Evolutionary conservation across 345 rosid genomes (phyloP).

Genomic region (Erysimum cheiranthoides): DNA sequence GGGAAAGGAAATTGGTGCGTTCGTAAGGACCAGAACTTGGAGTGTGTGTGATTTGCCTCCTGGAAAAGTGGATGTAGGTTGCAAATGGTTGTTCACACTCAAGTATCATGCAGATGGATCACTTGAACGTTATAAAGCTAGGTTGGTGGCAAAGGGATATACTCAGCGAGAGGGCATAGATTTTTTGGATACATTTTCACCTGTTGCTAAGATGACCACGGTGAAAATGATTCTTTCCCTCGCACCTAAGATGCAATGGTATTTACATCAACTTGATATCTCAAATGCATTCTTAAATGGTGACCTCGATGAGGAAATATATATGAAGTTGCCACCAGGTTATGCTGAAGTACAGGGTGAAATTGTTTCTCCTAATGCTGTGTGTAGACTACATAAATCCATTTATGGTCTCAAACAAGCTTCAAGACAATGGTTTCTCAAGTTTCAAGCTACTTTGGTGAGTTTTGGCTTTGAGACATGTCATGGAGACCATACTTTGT

Average conservation of each 20-base stretch:
- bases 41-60: background rate
- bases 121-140: background rate
- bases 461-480: background rate
- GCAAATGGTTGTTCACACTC: background rate
- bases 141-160: background rate
- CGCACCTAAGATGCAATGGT: background rate
- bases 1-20: background rate
- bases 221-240: background rate
- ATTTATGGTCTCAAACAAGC: background rate
- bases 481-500: background rate
- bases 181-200: background rate
- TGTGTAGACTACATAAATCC: background rate
- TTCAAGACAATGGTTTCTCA: background rate
- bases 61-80: background rate
- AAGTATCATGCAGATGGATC: background rate
- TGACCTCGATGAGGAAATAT: background rate
- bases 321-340: background rate
- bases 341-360: background rate
- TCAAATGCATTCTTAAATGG: background rate
- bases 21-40: background rate
- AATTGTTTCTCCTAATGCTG: rapidly evolving
- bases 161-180: background rate
- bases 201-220: background rate
- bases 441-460: background rate
- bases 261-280: background rate